Base-by-base conservation (phyloP, 2,329 filamentous ascomycete species). In the Didymella pomorum region DNA sequence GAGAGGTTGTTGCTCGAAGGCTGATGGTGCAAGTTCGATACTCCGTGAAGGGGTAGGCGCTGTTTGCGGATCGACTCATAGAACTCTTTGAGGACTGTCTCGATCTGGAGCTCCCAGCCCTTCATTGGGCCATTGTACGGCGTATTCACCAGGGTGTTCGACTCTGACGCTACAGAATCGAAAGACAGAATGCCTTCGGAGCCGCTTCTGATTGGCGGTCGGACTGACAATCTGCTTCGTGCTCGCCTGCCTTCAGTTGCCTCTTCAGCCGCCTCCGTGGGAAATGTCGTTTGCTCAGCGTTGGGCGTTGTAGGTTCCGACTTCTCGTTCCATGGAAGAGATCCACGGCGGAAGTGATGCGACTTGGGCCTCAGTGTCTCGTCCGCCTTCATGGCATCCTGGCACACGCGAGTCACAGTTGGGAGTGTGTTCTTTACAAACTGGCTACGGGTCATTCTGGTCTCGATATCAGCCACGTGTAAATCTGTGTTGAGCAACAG, bases 391-490 rank as follows among this genome's bases (percentile, higher is more conserved):
- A 90, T 87, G 0, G 83, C 86, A n/a, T 88, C 87, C 67, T 96
- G 92, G 37, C 84, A 81, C 10, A 93, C 84, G 12, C 92, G 88
- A 58, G 86, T 87, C 62, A 99, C 91, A 0, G 94, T 97, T 0
- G 91, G 90, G 83, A 98, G 89, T 4, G 95, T 97, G 73, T 99
- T 99, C 78, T 96, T 96, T 73, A 99, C 86, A 71, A 98, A 99
- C 71, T 98, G 94, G 63, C 85, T 89, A 55, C 91, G 87, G 1
- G 94, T 98, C 95, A 99, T 99, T 80, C 96, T 96, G 69, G 91
- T 88, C 61, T 96, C 93, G 67, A 98, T 97, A 72, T 98, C 93
- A 58, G 94, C 95, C 71, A 98, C 78, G 71, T 99, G 94, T 55
- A 99, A 82, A 80, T 99, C 95, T 31, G 95, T 99, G 71, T 99